phyloP scores from a whole-genome alignment of 192 early-diverging fungal genomes.

The Backusella westeae region DNA sequence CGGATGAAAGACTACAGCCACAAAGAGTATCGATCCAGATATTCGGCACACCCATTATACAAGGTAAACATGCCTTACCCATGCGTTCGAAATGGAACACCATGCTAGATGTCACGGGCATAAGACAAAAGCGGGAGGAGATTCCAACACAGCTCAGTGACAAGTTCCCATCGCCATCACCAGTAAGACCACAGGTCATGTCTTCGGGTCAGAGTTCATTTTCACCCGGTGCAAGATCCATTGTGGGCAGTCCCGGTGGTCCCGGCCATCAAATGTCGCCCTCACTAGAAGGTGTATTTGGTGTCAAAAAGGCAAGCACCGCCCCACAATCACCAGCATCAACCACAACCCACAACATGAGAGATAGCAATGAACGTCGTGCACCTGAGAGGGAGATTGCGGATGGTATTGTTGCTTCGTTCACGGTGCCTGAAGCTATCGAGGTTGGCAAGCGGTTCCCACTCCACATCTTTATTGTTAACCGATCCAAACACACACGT shows the following conservation, averaged over 20 bases:
- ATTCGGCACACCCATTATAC: conserved; percentile 46
- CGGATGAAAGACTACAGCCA: conserved; percentile 34
- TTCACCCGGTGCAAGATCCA: conserved; percentile 28
- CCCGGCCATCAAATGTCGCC: not conserved
- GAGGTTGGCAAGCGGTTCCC: conserved; percentile 53
- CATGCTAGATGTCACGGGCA: conserved; percentile 49
- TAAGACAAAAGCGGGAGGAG: conserved; percentile 36
- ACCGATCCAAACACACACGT: conserved; percentile 49
- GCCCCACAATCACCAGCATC: not conserved
- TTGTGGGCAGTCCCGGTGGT: conserved; percentile 24
- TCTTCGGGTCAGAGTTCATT: conserved; percentile 10
- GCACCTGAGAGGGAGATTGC: conserved; percentile 48
- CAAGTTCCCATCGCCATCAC: not conserved
- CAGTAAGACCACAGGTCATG: conserved; percentile 11
- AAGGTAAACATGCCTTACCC: conserved; percentile 41
- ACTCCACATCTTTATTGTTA: conserved; percentile 54
- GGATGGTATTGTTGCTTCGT: conserved; percentile 57
- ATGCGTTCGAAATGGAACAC: conserved; percentile 62
- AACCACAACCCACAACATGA: not conserved
- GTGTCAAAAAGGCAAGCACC: not conserved
- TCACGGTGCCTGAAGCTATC: conserved; percentile 39
- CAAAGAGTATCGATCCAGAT: conserved; percentile 52
- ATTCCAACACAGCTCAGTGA: not conserved
- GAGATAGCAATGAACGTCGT: not conserved
- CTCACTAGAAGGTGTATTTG: conserved; percentile 12